Evolutionary conservation across 2,329 filamentous ascomycete species (phyloP), one percentile per base, ranked within the genome.

Genomic region (Lasiodiplodia theobromae): DNA sequence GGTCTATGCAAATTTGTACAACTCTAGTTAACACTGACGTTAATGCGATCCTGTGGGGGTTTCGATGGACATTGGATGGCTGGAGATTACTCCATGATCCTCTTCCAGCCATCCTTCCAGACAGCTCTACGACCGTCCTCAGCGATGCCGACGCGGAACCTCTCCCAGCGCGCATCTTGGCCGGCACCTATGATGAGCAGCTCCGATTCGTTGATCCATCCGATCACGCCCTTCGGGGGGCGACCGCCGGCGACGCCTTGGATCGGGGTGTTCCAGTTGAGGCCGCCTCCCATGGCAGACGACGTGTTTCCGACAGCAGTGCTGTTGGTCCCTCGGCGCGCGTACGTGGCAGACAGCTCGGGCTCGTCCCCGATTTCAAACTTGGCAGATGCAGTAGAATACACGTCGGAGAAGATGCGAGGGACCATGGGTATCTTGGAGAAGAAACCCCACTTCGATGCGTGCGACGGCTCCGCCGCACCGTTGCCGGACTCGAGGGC

Each of bases 361-460:
- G 85, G 82, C 74, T 97, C 93, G 38, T 96, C 91, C 3, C 92
- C 93, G 47, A 93, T 90, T 73, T 96, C 91, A 74, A 98, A 98
- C 40, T 90, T 89, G 3, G 88, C 87, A 51, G 90, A 93, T 4
- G 92, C 87, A 74, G 95, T 94, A 0, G 93, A 96, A 78, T 97
- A 97, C 10, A 91, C 87, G 72, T 98, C 96, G 1, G 92, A 95
- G 77, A 98, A 96, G 37, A 96, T 86, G 52, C 92, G 88, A 1
- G 96, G 96, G 72, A 97, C 88, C 67, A 96, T 83, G 0, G 94
- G 94, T 7, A 97, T 87, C 74, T 90, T 94, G 71, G 92, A 90
- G 5, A 97, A 82, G 57, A 97, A 87, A 1, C 93, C 94, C 92
- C 93, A 97, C 83, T 94, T 95, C 89, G 60, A 86, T 86, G 5